A percentile compares a stretch with the other conserved stretches of the same genome.
Evolutionary conservation across 1,284 basidiomycete species (phyloP).

Genomic region (Papiliotrema nemorosa): DNA sequence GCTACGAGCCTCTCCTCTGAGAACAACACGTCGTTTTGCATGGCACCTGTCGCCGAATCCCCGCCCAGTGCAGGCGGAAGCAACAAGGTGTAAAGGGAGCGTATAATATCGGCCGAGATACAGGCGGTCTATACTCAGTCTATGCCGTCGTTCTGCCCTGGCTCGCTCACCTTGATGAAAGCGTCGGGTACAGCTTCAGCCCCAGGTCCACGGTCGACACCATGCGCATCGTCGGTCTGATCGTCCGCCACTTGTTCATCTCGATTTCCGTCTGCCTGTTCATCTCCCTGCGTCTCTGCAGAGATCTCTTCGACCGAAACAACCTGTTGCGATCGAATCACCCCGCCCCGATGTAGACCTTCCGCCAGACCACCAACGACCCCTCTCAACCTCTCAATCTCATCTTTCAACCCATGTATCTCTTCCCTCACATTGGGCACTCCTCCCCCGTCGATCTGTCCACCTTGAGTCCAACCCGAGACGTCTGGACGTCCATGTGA

Average conservation of each 20-base stretch:
- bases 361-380: conserved; percentile 31
- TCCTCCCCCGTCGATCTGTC: not conserved
- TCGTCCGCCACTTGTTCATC: not conserved
- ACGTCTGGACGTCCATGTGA: not conserved
- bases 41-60: not conserved
- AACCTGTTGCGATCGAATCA: not conserved
- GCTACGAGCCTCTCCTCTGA: not conserved
- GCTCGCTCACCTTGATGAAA: not conserved
- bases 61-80: not conserved
- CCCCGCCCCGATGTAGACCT: conserved; percentile 7
- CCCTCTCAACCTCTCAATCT: conserved; percentile 32
- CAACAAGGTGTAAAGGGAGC: not conserved
- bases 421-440: conserved; percentile 27
- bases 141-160: not conserved
- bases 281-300: not conserved
- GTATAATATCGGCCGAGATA: not conserved
- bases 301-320: not conserved
- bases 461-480: not conserved
- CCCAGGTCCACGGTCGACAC: not conserved
- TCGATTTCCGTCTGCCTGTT: not conserved
- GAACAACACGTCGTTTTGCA: not conserved
- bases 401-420: conserved; percentile 29
- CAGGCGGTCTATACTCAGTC: not conserved
- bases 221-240: not conserved
- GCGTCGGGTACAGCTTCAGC: not conserved